phyloP scores from a whole-genome alignment of 371 early-diverging fungal species.

The Chytridium lagenaria region DNA sequence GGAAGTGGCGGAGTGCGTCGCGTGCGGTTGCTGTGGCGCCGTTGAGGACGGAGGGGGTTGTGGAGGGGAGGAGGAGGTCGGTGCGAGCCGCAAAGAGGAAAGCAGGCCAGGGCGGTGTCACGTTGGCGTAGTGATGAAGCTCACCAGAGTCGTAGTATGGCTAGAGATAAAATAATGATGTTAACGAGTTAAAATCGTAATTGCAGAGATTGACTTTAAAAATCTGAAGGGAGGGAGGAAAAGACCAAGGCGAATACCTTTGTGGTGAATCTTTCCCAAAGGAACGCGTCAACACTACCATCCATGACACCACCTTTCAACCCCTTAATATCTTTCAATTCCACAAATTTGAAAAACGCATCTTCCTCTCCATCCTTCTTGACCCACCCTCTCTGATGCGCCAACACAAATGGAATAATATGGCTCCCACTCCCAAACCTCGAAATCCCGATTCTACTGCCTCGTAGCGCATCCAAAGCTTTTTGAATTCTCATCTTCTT shows the following conservation, averaged over 20 bases:
- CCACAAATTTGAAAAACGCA: slow-evolving; percentile 63
- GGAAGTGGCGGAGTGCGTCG: background rate
- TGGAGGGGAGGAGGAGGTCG: background rate
- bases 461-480: slow-evolving; percentile 63
- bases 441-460: slow-evolving; percentile 73
- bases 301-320: slow-evolving; percentile 75
- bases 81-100: slow-evolving; percentile 72
- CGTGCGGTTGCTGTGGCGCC: background rate
- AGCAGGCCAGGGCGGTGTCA: slow-evolving; percentile 90
- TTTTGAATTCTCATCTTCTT: slow-evolving; percentile 40
- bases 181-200: too few relatives aligned
- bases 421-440: slow-evolving; percentile 84
- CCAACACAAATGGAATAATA: slow-evolving; percentile 81
- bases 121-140: slow-evolving; percentile 73
- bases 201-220: too few relatives aligned
- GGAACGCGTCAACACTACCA: slow-evolving; percentile 72
- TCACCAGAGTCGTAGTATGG: slow-evolving; percentile 76
- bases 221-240: background rate
- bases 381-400: slow-evolving; percentile 75
- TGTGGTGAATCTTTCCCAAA: slow-evolving; percentile 89
- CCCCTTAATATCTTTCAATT: slow-evolving; percentile 72
- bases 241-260: slow-evolving; percentile 46
- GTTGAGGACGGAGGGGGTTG: background rate
- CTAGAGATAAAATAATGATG: slow-evolving; percentile 22
- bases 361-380: slow-evolving; percentile 1